These are phyloP conservation scores for Bacidia gigantensis DNA, from an alignment of 495 filamentous ascomycete genomes.

Conservation along the genomic window DNA sequence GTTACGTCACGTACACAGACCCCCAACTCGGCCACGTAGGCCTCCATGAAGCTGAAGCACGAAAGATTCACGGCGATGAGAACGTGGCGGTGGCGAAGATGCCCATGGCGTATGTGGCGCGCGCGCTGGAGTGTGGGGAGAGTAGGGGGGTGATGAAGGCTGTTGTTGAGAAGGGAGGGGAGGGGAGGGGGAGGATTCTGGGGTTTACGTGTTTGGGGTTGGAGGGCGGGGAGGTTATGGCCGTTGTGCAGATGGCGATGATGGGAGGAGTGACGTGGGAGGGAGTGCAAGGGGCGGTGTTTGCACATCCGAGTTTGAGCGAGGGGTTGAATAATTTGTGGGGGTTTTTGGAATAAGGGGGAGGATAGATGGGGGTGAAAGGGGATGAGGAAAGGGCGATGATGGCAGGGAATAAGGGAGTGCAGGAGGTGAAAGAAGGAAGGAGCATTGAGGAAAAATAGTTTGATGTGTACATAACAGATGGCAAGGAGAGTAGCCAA, in stretches of 20 bases:
- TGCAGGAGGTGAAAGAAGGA: too few relatives aligned
- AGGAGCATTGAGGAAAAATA: too few relatives aligned
- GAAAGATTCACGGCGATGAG: constrained; percentile 10
- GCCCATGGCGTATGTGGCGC: constrained; percentile 37
- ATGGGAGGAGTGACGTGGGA: constrained; percentile 29
- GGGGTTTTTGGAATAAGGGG: constrained; percentile 24
- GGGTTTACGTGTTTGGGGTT: constrained; percentile 36
- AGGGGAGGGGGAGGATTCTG: constrained; percentile 30
- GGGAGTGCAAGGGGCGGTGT: constrained; percentile 30
- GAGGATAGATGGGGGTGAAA: too few relatives aligned
- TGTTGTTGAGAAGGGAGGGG: constrained; percentile 19
- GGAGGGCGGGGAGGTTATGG: constrained; percentile 43
- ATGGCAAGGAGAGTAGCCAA: too few relatives aligned
- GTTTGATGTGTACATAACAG: too few relatives aligned
- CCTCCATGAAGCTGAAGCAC: constrained; percentile 27
- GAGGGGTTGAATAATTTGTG: constrained; percentile 40
- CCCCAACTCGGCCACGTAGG: constrained; percentile 40
- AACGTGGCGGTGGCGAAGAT: constrained; percentile 31
- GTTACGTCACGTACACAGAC: constrained; percentile 39
- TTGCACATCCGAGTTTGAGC: constrained; percentile 35
- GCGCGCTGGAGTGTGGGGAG: constrained; percentile 39
- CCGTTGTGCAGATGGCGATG: constrained; percentile 37
- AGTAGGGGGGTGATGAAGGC: constrained; percentile 39
- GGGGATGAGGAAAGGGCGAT: too few relatives aligned
- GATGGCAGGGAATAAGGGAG: too few relatives aligned